phyloP scores from a whole-genome alignment of 108 stramenopile genomes.

The Heterococcus sp. region DNA sequence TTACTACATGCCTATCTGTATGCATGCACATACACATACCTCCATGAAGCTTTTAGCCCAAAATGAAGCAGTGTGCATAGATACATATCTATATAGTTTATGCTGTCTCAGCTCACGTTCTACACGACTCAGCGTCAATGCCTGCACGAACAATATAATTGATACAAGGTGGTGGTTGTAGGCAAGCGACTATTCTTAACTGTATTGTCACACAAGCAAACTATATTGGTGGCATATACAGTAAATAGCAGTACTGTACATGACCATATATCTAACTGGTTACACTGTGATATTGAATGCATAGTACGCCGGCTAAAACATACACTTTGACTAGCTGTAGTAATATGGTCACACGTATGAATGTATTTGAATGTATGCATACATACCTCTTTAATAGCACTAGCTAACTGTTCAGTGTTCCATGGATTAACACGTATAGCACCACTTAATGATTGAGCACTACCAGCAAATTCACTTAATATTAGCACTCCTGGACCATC shows the following conservation, averaged over 20 bases:
- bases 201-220: neutral
- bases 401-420: conserved; percentile 46
- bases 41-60: conserved; percentile 51
- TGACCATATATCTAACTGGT: too few species aligned
- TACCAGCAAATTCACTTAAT: conserved; percentile 49
- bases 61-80: conserved; percentile 45
- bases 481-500: conserved; percentile 48
- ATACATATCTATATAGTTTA: conserved; percentile 52
- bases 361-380: too few species aligned
- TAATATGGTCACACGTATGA: too few species aligned
- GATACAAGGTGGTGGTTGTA: neutral
- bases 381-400: conserved; percentile 27
- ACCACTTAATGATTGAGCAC: conserved; percentile 46
- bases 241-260: neutral
- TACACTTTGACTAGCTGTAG: too few species aligned
- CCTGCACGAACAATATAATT: neutral
- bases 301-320: too few species aligned
- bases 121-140: conserved; percentile 33
- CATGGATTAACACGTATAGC: conserved; percentile 49
- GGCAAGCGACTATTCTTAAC: neutral
- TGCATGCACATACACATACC: neutral
- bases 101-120: conserved; percentile 50
- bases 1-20: too few species aligned
- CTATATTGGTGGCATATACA: neutral
- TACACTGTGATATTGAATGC: too few species aligned